Percentiles rank a stretch among this genome's conserved stretches.
phyloP scores from a whole-genome alignment of 2,329 filamentous ascomycete species.

The Epicoccum sorghinum region DNA sequence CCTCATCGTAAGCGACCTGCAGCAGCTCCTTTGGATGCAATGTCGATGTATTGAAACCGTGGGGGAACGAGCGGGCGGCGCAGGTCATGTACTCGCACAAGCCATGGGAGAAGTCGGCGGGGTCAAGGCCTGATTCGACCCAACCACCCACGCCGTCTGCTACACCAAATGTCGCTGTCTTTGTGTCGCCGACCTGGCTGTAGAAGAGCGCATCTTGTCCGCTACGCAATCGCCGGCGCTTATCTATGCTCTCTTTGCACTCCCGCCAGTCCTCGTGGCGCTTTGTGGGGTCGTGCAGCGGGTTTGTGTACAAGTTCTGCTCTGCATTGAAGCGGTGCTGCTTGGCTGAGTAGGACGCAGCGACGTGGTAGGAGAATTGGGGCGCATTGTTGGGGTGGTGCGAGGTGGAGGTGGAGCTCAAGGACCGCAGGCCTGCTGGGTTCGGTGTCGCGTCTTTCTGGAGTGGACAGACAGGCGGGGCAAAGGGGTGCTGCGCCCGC shows the following conservation, averaged over 20 bases:
- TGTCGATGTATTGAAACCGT: conserved; percentile 44
- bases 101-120: conserved; percentile 92
- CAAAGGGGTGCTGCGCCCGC: conserved; percentile 21
- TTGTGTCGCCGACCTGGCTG: conserved; percentile 72
- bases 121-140: conserved; percentile 90
- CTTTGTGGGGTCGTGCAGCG: conserved; percentile 35
- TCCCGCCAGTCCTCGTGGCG: conserved; percentile 32
- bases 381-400: conserved; percentile 34
- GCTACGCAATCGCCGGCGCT: conserved; percentile 71
- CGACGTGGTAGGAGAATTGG: conserved; percentile 48
- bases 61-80: conserved; percentile 66
- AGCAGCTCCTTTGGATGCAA: conserved; percentile 73
- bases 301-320: conserved; percentile 44
- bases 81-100: conserved; percentile 92
- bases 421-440: conserved; percentile 35
- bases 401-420: conserved; percentile 33
- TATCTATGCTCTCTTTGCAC: conserved; percentile 53
- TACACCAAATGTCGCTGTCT: conserved; percentile 81
- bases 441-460: conserved; percentile 38
- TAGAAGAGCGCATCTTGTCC: conserved; percentile 98
- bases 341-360: conserved; percentile 51
- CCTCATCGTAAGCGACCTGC: conserved; percentile 81
- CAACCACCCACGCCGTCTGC: conserved; percentile 96
- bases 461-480: conserved; percentile 39
- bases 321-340: conserved; percentile 45